These are phyloP conservation scores for Colletotrichum orbiculare DNA, from an alignment of 2,329 filamentous ascomycete genomes.

Conservation along the genomic window DNA sequence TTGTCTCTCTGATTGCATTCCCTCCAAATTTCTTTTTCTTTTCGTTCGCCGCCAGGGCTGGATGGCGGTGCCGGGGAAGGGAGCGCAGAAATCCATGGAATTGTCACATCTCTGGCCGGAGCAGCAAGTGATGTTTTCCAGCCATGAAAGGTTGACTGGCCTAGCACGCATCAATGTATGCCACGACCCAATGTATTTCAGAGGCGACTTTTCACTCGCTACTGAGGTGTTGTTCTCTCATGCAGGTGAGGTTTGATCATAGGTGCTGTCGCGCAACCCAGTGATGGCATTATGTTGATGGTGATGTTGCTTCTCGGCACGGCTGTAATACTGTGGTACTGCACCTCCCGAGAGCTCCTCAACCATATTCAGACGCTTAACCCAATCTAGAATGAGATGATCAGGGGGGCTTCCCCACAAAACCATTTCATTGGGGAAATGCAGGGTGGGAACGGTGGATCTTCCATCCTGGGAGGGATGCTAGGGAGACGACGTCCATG, in stretches of 20 bases:
- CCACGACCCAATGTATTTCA: not conserved
- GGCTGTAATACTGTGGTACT: conserved; percentile 20
- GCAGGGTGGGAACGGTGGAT: conserved; percentile 31
- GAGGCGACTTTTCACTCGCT: not conserved
- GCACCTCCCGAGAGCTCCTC: conserved; percentile 50
- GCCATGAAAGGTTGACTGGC: conserved; percentile 11
- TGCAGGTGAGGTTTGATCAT: conserved; percentile 28
- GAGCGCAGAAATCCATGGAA: conserved; percentile 1
- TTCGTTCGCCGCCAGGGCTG: conserved; percentile 5
- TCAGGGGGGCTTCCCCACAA: conserved; percentile 43
- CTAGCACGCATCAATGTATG: conserved; percentile 22
- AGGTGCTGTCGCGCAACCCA: no score
- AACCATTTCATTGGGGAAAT: conserved; percentile 38
- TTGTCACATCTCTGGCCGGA: no score
- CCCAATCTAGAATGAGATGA: conserved; percentile 41
- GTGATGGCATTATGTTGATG: conserved; percentile 17
- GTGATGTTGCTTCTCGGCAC: conserved; percentile 37
- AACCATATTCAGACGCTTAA: conserved; percentile 55
- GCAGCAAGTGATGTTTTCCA: no score
- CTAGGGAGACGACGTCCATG: conserved; percentile 17
- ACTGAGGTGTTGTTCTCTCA: conserved; percentile 7
- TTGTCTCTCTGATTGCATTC: conserved; percentile 6
- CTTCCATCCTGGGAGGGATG: conserved; percentile 21
- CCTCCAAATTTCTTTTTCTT: not conserved
- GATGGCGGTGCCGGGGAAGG: not conserved